Evolutionary conservation across 371 early-diverging fungal genomes (phyloP).

Genomic region (Syncephalastrum monosporum): DNA sequence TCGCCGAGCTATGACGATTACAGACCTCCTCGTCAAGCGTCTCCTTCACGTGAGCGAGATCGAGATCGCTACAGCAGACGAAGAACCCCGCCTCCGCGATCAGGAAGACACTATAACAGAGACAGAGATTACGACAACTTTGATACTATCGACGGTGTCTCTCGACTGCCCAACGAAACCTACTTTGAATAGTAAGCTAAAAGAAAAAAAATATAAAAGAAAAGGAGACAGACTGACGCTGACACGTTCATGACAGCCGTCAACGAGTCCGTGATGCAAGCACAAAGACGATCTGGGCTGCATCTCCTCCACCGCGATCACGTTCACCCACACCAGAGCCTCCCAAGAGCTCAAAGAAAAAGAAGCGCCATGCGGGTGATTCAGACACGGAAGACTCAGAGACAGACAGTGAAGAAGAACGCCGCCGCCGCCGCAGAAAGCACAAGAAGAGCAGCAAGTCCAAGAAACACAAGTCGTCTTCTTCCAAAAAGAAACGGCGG

Average conservation of each 20-base stretch:
- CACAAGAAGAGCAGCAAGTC: conserved; percentile 21
- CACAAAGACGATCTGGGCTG: conserved; percentile 65
- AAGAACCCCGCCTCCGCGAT: conserved; percentile 7
- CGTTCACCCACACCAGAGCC: conserved; percentile 31
- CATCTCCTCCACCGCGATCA: conserved; percentile 57
- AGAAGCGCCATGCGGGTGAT: conserved; percentile 12
- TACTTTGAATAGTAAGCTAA: conserved; percentile 25
- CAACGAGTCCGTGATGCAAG: conserved; percentile 50
- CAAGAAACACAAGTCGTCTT: conserved; percentile 12
- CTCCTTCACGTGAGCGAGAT: conserved; percentile 3
- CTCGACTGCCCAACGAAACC: conserved; percentile 18
- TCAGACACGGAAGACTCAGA: conserved; percentile 7
- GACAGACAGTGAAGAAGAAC: conserved; percentile 16
- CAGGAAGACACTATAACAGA: conserved; percentile 6
- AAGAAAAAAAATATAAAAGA: background rate
- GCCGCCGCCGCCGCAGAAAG: conserved; percentile 18
- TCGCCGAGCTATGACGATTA: conserved; percentile 2
- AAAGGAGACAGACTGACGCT: background rate
- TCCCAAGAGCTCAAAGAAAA: conserved; percentile 9
- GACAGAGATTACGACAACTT: conserved; percentile 9
- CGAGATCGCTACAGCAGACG: conserved; percentile 10
- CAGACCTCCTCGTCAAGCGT: conserved; percentile 5
- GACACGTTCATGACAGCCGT: conserved; percentile 29
- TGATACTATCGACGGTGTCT: conserved; percentile 17
- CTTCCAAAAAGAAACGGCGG: conserved; percentile 12